Evolutionary conservation across 2,329 filamentous ascomycete genomes (phyloP), one percentile per base, ranked within the genome.

Genomic region (Stagonosporopsis cucurbitacearum): DNA sequence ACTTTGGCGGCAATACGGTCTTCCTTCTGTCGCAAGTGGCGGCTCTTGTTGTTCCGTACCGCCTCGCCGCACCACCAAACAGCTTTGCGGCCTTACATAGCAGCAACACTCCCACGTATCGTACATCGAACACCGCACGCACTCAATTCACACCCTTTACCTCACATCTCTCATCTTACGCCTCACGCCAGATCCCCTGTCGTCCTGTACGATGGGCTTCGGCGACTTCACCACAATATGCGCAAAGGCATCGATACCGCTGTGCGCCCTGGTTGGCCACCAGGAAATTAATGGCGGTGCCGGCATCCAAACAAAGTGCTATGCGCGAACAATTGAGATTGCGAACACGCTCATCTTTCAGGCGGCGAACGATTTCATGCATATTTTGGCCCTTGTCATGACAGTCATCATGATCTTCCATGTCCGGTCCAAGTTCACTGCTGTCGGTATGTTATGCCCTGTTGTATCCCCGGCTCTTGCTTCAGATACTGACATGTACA

Each of bases 281-380:
- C 85, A 89, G 67, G 81, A 84, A 30, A 86, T 92, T 63, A 84
- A 86, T 20, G 85, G 83, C 63, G 85, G 82, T 64, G 84, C 88
- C 12, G 91, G 92, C 65, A 95, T 97, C 63, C 89, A 96, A 75
- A 87, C 95, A 54, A 86, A 88, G 71, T 99, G 95, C 82, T 98
- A 94, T 79, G 91, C 95, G 57, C 88, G 95, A 57, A 96, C 95
- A 70, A 94, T 99, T 76, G 93, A 97, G 78, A 79, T 98, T 65
- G 95, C 93, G 66, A 99, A 99, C 80, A 99, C 95, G 36, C 94
- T 98, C 79, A 99, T 99, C 72, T 99, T 99, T 75, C 88, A 98
- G 79, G 91, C 88, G 72, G 95, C 93, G 25, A 88, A 92, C 20
- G 91, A 91, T 59, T 92, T 94, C 72, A 91, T 95, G 79, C 95